Percentiles rank a stretch among this genome's conserved stretches.
phyloP scores from a whole-genome alignment of 148 eudicot species.

The Rhododendron ovatum region DNA sequence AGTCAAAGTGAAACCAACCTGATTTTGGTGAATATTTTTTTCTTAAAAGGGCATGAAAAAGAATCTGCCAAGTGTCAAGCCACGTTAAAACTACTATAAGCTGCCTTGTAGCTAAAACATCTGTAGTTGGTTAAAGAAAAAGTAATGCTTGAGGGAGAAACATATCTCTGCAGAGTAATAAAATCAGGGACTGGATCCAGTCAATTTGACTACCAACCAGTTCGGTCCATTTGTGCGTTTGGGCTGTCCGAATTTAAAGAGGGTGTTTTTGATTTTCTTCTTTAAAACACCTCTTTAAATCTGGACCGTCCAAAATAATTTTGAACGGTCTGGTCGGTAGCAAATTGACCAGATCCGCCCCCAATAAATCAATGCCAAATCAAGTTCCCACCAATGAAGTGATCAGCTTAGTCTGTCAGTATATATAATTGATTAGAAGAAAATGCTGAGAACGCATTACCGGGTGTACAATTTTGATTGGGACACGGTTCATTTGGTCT shows the following conservation, averaged over 20 bases:
- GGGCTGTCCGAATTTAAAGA: too few relatives aligned
- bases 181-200: too few relatives aligned
- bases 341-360: too few relatives aligned
- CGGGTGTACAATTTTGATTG: neutral
- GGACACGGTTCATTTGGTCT: neutral
- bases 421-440: neutral
- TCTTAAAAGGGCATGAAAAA: neutral
- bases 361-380: neutral
- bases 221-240: too few relatives aligned
- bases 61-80: neutral
- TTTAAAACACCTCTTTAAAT: too few relatives aligned
- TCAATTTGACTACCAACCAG: too few relatives aligned
- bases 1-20: neutral
- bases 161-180: neutral
- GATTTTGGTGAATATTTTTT: neutral
- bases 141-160: neutral
- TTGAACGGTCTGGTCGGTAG: too few relatives aligned
- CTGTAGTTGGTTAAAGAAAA: neutral
- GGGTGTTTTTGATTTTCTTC: too few relatives aligned
- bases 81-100: neutral
- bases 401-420: neutral
- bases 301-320: too few relatives aligned
- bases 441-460: neutral
- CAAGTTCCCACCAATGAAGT: neutral
- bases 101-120: neutral